Percentiles rank a stretch among this genome's conserved stretches.
These are phyloP conservation scores for Leishmania aethiopica DNA, from an alignment of 208 protist genomes.

Conservation along the genomic window DNA sequence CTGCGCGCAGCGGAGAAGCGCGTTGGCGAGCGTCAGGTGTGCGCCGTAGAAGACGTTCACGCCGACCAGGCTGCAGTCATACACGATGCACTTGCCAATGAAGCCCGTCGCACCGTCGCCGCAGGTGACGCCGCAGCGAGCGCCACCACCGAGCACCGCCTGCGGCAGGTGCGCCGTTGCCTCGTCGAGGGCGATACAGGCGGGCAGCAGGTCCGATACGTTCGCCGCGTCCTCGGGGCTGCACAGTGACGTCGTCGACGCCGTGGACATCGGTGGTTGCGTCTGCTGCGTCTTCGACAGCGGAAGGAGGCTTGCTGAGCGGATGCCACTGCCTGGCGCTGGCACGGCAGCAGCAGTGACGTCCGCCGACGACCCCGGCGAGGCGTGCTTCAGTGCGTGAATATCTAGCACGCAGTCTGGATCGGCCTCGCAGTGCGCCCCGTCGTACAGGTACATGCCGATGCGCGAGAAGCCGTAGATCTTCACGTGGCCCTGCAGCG, in stretches of 20 bases:
- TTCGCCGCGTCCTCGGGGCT: slow-evolving; percentile 8
- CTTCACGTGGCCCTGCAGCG: slow-evolving; percentile 70
- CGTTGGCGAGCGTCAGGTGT: slow-evolving; percentile 55
- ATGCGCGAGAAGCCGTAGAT: slow-evolving; percentile 61
- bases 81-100: slow-evolving; percentile 42
- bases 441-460: slow-evolving; percentile 61
- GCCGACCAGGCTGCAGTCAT: slow-evolving; percentile 49
- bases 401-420: slow-evolving; percentile 59
- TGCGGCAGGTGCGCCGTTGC: slow-evolving; percentile 56
- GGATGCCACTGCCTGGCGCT: slow-evolving; percentile 7
- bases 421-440: slow-evolving; percentile 38
- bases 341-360: not conserved
- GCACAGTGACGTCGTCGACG: not conserved
- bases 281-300: not conserved
- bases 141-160: slow-evolving; percentile 56
- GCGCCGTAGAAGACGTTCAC: slow-evolving; percentile 52
- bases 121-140: slow-evolving; percentile 57
- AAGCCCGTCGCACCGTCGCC: slow-evolving; percentile 42
- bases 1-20: slow-evolving; percentile 26
- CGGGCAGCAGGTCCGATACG: slow-evolving; percentile 40
- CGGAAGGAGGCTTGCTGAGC: not conserved
- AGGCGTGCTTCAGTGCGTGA: slow-evolving; percentile 19
- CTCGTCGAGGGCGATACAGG: slow-evolving; percentile 59
- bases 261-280: not conserved
- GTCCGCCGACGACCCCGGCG: not conserved